Evolutionary conservation across 106 monocot genomes (phyloP), one percentile per base, ranked within the genome.

Genomic region (Narthecium ossifragum): DNA sequence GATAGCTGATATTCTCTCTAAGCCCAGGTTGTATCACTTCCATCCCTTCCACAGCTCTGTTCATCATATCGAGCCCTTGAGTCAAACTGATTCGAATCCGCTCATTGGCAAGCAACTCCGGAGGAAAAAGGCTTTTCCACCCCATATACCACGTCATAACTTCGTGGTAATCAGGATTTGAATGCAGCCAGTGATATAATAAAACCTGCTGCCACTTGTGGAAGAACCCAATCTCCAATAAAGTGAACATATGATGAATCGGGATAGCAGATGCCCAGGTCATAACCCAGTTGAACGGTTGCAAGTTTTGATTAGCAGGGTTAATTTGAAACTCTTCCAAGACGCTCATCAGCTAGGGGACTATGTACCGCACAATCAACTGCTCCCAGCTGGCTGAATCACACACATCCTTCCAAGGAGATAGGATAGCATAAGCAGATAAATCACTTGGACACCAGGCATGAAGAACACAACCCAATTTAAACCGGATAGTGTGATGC

Each of bases 371-470:
- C n/a, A 78, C 76, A 46, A 90, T 73, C 28, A 94, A 40, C 26
- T 73, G 74, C 32, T 94, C 86, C 93, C 93, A 94, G 38, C 76
- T 90, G 31, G 70, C 71, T 24, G 89, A 53, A 80, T 82, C 85
- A 68, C 89, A 94, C 0, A 94, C 93, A 61, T 77, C 80, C 73
- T 86, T 94, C 93, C 93, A 94, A 28, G 93, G 93, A 63, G 89
- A 83, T 22, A 94, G 67, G 31, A 94, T 72, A 11, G 61, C 70
- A 69, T 61, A 90, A 38, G 85, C 85, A 27, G 93, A 94, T 10
- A 66, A 54, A 75, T 94, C 93, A 59, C 69, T 72, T 8, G 90
- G 70, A 57, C 78, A 90, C 93, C 93, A 94, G 4, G 66, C 83
- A 57, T 72, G 78, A 48, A 94, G 78, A 62, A 80, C 93, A 55